Evolutionary conservation across 805 yeast genomes (phyloP).

Genomic region (Millerozyma acaciae): DNA sequence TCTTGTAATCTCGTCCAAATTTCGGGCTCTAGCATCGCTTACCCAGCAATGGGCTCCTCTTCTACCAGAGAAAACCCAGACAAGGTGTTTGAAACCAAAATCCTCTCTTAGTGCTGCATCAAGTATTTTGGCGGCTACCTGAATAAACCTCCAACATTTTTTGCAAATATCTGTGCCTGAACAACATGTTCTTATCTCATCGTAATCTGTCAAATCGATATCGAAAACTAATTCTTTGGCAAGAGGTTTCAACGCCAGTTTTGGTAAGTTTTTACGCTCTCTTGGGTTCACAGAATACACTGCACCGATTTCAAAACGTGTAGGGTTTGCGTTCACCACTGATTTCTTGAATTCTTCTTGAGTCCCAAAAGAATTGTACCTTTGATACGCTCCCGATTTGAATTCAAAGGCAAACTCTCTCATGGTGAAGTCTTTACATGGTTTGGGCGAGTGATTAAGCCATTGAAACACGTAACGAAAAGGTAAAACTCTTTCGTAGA

Average conservation of each 20-base stretch:
- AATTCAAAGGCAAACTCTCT: constrained; percentile 93
- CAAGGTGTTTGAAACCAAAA: constrained; percentile 79
- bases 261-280: constrained; percentile 72
- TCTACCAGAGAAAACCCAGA: constrained; percentile 98
- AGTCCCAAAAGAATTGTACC: constrained; percentile 73
- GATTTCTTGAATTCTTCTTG: constrained; percentile 74
- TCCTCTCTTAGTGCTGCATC: constrained; percentile 74
- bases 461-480: constrained; percentile 78
- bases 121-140: constrained; percentile 74
- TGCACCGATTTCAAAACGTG: constrained; percentile 94
- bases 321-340: constrained; percentile 71
- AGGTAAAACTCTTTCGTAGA: constrained; percentile 70
- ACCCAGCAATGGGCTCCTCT: constrained; percentile 99
- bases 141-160: constrained; percentile 92
- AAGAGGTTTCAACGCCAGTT: constrained; percentile 72
- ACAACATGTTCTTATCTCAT: constrained; percentile 90
- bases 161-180: constrained; percentile 76
- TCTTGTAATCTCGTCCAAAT: constrained; percentile 67
- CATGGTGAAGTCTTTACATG: constrained; percentile 73
- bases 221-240: constrained; percentile 90
- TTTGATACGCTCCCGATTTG: constrained; percentile 81
- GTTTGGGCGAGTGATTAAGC: constrained; percentile 81
- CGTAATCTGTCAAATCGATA: constrained; percentile 97
- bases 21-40: constrained; percentile 78
- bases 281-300: constrained; percentile 85